Evolutionary conservation across 768 basidiomycete species (phyloP).

Genomic region (Myochromella boudieri): DNA sequence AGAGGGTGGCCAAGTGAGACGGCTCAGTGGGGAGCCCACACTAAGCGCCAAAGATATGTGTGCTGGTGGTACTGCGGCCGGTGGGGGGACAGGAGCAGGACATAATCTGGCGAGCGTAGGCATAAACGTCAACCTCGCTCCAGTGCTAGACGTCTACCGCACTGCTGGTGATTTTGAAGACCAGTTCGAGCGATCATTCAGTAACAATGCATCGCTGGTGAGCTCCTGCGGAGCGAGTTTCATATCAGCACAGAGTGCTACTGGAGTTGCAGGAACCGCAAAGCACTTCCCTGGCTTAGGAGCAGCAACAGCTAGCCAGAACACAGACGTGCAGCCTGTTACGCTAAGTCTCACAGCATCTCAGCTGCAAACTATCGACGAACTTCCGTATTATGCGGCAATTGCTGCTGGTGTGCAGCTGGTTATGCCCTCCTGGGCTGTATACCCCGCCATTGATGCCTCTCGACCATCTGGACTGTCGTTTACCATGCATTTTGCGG

Average conservation of each 20-base stretch:
- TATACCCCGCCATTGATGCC: conserved; percentile 11
- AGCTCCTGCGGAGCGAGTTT: conserved; percentile 11
- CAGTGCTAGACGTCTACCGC: conserved; percentile 18
- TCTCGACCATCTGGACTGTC: conserved; percentile 15
- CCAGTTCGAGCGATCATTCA: conserved; percentile 15
- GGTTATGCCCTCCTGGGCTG: conserved; percentile 18
- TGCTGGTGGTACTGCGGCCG: conserved; percentile 3
- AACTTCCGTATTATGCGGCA: conserved; percentile 13
- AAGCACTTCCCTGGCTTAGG: conserved; percentile 20
- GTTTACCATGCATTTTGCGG: conserved; percentile 8
- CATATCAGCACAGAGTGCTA: conserved; percentile 13
- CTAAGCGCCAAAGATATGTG: conserved; percentile 17
- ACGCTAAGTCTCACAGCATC: conserved; percentile 10
- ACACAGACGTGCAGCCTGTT: conserved; percentile 14
- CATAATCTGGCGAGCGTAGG: conserved; percentile 14
- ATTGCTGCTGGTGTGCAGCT: conserved; percentile 14
- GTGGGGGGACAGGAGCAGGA: conserved; percentile 11
- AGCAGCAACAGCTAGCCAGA: conserved; percentile 7
- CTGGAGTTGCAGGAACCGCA: conserved; percentile 12
- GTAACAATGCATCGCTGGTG: conserved; percentile 10
- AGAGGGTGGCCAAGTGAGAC: conserved; percentile 16
- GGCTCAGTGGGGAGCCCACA: conserved; percentile 15
- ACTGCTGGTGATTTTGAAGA: conserved; percentile 16
- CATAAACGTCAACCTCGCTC: conserved; percentile 19
- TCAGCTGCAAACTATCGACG: conserved; percentile 12